Evolutionary conservation across 1,139 yeast genomes (phyloP), one percentile per base, ranked within the genome.

Genomic region (Geotrichum restrictum): DNA sequence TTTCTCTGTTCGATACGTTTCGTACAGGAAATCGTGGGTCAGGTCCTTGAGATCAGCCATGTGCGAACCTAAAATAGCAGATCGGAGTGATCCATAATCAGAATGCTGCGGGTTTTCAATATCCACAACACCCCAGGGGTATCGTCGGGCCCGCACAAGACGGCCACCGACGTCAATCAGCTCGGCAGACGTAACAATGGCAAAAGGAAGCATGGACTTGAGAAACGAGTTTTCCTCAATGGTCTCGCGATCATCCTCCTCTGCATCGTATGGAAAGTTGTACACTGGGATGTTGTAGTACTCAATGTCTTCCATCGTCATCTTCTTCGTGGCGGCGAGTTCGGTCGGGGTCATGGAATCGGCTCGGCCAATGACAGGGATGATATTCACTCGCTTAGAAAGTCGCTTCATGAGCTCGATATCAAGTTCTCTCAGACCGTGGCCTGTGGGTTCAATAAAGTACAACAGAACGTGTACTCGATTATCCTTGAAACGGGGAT

Each of bases 121-220:
- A 69, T 88, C 94, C 44, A 89, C 82, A 51, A 80, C 69, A 1
- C 97, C 97, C 96, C 97, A 91, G 34, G 96, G 96, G 66, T 88
- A 88, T 67, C 81, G 81, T 69, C 96, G 79, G 6, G 87, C 95
- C 61, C 89, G 81, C 48, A 85, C 78, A 34, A 74, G 64, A 56
- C 77, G 75, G 10, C 91, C 93, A 62, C 82, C 85, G 13, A 77
- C 69, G 61, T 84, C 89, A 52, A 72, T 74, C 33, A 75, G 75
- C 33, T 78, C 80, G 57, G 80, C 81, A 2, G 95, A 84, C 5
- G 95, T 82, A 62, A 91, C 83, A 46, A 89, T 76, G 1, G 96
- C 93, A 73, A 91, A 89, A 24, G 97, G 97, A 61, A 88, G 77
- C 61, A 84, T 73, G 31, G 79, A 76, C 54, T 93, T 80, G 62